Evolutionary conservation across 1,139 yeast genomes (phyloP), one percentile per base, ranked within the genome.

Genomic region (Saccharomycopsis hybrid): DNA sequence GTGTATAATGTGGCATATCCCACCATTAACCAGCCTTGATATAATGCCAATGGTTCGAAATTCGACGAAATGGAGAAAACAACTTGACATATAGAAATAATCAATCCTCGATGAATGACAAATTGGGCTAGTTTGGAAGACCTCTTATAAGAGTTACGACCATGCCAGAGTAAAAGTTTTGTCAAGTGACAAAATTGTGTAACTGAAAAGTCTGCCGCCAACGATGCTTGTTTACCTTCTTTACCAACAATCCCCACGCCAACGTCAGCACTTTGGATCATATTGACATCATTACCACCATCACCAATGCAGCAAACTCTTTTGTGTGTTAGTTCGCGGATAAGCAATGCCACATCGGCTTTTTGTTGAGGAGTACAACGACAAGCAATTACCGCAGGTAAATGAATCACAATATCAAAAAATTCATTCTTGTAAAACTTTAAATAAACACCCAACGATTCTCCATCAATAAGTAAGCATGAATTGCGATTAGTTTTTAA

Each of bases 231-330:
- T 58, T 84, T 84, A 31, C 99, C 99, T 66, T 94, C 99, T 64
- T 94, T 94, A 41, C 99, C 99, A 29, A 92, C 98, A 58, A 94
- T 92, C 50, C 99, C 99, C 40, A 94, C 96, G 52, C 99, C 99
- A 8, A 94, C 96, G 69, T 94, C 96, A 0, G 99, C 98, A 59
- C 95, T 86, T 67, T 92, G 98, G 59, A 94, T 94, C 99, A 94
- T 94, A 60, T 95, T 86, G 38, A 94, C 99, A 66, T 94, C 99
- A 62, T 94, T 94, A 59, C 99, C 99, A 58, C 99, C 99, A 66
- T 94, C 99, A 48, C 99, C 99, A 59, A 94, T 94, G 64, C 98
- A 92, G 59, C 97, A 90, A 2, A 90, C 97, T 49, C 98, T 72
- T 62, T 87, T 88, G 4, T 88, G 86, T 0, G 98, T 92, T 36